These are phyloP conservation scores for Aspergillus kassunensis DNA, from an alignment of 495 filamentous ascomycete genomes.

Conservation along the genomic window DNA sequence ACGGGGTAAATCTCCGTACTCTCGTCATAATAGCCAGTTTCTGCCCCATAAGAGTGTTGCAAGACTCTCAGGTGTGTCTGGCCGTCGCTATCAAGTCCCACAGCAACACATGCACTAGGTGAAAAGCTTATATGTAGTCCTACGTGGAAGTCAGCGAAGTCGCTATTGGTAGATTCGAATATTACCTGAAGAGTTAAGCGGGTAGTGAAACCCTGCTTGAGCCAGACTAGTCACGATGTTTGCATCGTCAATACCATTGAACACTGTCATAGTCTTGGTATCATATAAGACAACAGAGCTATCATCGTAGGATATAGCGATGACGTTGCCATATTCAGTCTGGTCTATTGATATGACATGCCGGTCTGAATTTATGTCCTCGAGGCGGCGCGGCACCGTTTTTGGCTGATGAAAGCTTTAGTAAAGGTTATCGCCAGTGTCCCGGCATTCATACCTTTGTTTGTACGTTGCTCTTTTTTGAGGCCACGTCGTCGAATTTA, in stretches of 20 bases:
- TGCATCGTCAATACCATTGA: slow-evolving; percentile 58
- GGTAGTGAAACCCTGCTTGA: slow-evolving; percentile 71
- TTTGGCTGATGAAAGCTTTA: slow-evolving; percentile 41
- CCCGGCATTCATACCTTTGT: slow-evolving; percentile 30
- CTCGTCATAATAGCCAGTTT: slow-evolving; percentile 37
- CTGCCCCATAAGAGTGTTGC: slow-evolving; percentile 46
- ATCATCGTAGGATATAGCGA: slow-evolving; percentile 70
- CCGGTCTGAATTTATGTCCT: slow-evolving; percentile 61
- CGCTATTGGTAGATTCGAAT: background rate
- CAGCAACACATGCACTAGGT: slow-evolving; percentile 66
- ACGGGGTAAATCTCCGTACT: slow-evolving; percentile 25
- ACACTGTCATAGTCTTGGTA: slow-evolving; percentile 59
- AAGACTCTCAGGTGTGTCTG: slow-evolving; percentile 60
- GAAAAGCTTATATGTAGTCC: slow-evolving; percentile 68
- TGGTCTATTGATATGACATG: slow-evolving; percentile 63
- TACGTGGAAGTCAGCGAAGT: slow-evolving; percentile 22
- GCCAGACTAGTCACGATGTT: slow-evolving; percentile 62
- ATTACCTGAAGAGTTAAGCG: slow-evolving; percentile 28
- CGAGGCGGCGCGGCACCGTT: slow-evolving; percentile 59
- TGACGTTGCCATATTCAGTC: slow-evolving; percentile 60
- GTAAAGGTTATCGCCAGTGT: background rate
- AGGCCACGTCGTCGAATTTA: slow-evolving; percentile 69
- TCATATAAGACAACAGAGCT: slow-evolving; percentile 76
- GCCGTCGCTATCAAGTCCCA: slow-evolving; percentile 61
- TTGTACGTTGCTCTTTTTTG: slow-evolving; percentile 54